A percentile compares a stretch with the other conserved stretches of the same genome.
Evolutionary conservation across 805 yeast genomes (phyloP).

Genomic region (Blastobotrys chiropterorum): DNA sequence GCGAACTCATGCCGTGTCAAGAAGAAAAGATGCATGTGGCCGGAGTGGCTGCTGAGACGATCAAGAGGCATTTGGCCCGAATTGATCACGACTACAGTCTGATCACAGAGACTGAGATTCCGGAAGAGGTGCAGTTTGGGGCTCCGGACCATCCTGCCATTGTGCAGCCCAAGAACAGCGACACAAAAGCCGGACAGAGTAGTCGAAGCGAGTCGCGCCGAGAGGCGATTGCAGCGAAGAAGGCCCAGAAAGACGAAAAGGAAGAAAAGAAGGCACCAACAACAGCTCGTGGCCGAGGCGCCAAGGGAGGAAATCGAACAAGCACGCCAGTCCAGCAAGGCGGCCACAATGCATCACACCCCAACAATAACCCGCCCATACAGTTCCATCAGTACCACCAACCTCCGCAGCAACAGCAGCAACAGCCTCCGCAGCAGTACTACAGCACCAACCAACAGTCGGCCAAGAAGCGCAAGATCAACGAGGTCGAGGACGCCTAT

Average conservation of each 20-base stretch:
- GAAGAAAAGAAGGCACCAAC: conserved; percentile 12
- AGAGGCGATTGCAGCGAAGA: conserved; percentile 87
- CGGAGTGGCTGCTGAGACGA: conserved; percentile 76
- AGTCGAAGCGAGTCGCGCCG: conserved; percentile 80
- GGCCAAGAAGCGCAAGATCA: conserved; percentile 8
- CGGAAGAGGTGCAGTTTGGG: conserved; percentile 70
- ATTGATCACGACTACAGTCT: conserved; percentile 76
- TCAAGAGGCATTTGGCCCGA: conserved; percentile 60
- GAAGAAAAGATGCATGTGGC: conserved; percentile 98
- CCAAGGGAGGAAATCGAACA: no score
- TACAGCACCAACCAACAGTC: conserved; percentile 7
- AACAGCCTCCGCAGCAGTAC: conserved; percentile 5
- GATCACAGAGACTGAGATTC: conserved; percentile 72
- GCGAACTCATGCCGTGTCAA: conserved; percentile 80
- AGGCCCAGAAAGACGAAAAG: conserved; percentile 36
- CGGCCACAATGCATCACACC: no score
- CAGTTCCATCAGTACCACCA: conserved; percentile 13
- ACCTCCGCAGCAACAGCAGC: conserved; percentile 21
- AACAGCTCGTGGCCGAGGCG: no score
- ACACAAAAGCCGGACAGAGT: conserved; percentile 49
- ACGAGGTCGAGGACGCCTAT: conserved; percentile 4
- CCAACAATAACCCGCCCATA: conserved; percentile 18
- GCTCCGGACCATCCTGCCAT: conserved; percentile 89
- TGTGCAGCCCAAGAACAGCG: conserved; percentile 36
- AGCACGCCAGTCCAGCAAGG: no score